phyloP scores from a whole-genome alignment of 2,329 filamentous ascomycete species.

The Neophaeococcomyces mojaviensis region DNA sequence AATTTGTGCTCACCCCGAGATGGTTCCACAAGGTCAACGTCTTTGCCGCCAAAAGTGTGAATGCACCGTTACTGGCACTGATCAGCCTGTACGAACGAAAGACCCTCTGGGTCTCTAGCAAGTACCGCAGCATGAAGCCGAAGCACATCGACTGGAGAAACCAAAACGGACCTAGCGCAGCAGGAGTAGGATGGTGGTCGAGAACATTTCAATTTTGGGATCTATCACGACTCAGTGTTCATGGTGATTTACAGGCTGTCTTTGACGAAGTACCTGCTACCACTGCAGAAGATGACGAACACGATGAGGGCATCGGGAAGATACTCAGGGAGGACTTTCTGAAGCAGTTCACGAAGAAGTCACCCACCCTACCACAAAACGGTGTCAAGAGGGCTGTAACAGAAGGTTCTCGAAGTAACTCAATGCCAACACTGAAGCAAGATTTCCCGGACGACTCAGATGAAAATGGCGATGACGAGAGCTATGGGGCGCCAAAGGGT shows the following conservation, averaged over 20 bases:
- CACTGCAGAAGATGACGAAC: not conserved
- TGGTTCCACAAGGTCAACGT: conserved; percentile 93
- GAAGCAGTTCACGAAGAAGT: conserved; percentile 6
- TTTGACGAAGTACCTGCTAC: conserved; percentile 45
- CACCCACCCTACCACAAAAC: not conserved
- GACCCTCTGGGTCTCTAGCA: conserved; percentile 50
- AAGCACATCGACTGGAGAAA: conserved; percentile 18
- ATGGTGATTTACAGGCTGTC: conserved; percentile 64
- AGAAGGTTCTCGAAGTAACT: not conserved
- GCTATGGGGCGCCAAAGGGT: conserved; percentile 7
- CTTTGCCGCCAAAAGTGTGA: conserved; percentile 63
- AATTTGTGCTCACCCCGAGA: conserved; percentile 67
- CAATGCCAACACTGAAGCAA: conserved; percentile 12
- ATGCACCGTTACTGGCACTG: conserved; percentile 64
- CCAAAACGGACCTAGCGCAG: conserved; percentile 12
- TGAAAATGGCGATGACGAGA: conserved; percentile 11
- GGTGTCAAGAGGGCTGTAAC: not conserved
- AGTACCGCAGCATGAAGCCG: not conserved
- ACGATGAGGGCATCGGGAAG: conserved; percentile 3
- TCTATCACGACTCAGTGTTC: conserved; percentile 60
- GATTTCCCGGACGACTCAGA: conserved; percentile 18
- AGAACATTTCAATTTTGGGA: conserved; percentile 52
- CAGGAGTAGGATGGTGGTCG: conserved; percentile 1
- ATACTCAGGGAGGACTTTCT: conserved; percentile 1
- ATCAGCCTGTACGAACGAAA: conserved; percentile 66